phyloP scores from a whole-genome alignment of 768 basidiomycete species.

The Serendipita sp. region DNA sequence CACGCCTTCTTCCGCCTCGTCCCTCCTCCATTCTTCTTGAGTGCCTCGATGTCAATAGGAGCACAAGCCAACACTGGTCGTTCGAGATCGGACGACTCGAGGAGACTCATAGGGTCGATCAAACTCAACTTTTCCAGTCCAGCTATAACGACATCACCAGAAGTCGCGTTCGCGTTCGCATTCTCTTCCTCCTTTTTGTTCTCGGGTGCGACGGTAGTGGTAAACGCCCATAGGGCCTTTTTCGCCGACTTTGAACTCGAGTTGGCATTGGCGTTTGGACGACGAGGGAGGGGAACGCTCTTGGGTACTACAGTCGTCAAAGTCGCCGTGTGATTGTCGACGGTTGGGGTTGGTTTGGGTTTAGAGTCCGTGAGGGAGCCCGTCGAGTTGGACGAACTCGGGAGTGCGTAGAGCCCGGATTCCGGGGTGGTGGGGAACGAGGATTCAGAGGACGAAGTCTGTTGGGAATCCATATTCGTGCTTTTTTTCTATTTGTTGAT shows the following conservation, averaged over 20 bases:
- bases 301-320: slow-evolving; percentile 6
- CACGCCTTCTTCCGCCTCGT: slow-evolving; percentile 80
- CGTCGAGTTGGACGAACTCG: slow-evolving; percentile 8
- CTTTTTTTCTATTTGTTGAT: too few relatives aligned
- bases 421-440: not conserved
- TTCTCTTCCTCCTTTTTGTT: too few relatives aligned
- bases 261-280: not conserved
- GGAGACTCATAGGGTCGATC: slow-evolving; percentile 23
- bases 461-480: too few relatives aligned
- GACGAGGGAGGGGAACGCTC: slow-evolving; percentile 15
- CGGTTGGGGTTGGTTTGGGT: not conserved
- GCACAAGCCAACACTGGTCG: slow-evolving; percentile 22
- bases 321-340: not conserved
- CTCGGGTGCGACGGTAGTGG: not conserved
- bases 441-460: not conserved
- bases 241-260: slow-evolving; percentile 20
- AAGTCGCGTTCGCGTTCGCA: not conserved
- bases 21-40: slow-evolving; percentile 16
- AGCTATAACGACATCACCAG: not conserved
- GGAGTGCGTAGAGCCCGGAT: slow-evolving; percentile 6
- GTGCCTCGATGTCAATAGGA: slow-evolving; percentile 12
- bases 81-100: slow-evolving; percentile 24
- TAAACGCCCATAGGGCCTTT: slow-evolving; percentile 26
- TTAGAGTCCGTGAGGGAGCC: slow-evolving; percentile 16
- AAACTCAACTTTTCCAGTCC: slow-evolving; percentile 15